Conservation (phyloP, 257 asterid species). For the Salvia hispanica region DNA sequence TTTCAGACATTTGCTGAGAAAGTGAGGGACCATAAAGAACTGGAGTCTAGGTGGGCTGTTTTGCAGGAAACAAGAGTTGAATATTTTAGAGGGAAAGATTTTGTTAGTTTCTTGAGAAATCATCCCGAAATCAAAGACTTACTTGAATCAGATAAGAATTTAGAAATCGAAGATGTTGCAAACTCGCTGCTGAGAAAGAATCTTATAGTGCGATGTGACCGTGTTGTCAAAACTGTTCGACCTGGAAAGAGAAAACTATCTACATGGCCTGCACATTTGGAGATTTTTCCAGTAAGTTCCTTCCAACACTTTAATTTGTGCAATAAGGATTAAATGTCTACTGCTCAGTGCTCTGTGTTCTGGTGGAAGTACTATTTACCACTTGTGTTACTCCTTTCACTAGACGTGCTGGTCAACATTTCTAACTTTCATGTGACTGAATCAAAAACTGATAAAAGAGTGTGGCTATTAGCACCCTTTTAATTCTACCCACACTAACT, state of each 20-base stretch:
- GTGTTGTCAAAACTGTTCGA: constrained; percentile 90
- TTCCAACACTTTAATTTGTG: constrained; percentile 9
- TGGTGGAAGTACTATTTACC: neutral
- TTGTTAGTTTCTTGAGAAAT: constrained; percentile 74
- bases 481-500: no score
- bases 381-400: constrained; percentile 12
- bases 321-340: constrained; percentile 10
- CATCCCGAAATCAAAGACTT: constrained; percentile 77
- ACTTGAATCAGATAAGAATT: constrained; percentile 71
- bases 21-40: constrained; percentile 92
- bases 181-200: constrained; percentile 73
- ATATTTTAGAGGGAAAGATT: constrained; percentile 93
- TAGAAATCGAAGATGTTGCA: constrained; percentile 80
- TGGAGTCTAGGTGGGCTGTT: constrained; percentile 98
- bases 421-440: neutral
- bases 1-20: constrained; percentile 92
- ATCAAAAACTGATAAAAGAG: neutral
- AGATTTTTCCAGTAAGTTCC: constrained; percentile 76
- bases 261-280: constrained; percentile 98
- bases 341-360: constrained; percentile 1
- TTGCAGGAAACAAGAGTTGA: constrained; percentile 98
- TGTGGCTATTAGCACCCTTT: neutral
- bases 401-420: constrained; percentile 1
- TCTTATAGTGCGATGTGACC: constrained; percentile 91
- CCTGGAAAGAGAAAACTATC: constrained; percentile 95